Base-by-base conservation (phyloP, 495 filamentous ascomycete species). In the Cercophora sp. region DNA sequence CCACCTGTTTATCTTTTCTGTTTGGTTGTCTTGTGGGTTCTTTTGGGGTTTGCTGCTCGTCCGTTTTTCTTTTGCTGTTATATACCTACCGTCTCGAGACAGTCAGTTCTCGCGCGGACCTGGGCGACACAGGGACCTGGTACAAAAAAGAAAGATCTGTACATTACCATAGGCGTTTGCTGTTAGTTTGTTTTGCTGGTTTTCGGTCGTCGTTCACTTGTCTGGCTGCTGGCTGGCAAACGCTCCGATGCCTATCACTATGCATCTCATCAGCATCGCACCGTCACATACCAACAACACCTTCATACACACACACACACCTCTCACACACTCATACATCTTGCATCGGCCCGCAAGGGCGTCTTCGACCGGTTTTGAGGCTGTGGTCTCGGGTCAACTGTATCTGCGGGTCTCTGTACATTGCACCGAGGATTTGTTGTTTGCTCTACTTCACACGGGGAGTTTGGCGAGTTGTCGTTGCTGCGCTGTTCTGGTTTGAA, bases 1-100 rank as follows among this genome's bases (percentile, higher is more conserved):
- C 54, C 59, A 48, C 46, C 44, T 61, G 58, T 66, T 57, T 62
- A 59, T 52, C 36, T 32, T 57, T 44, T 52, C 50, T 47, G 57
- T 65, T 63, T 50, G 51, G 56, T 58, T 55, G 34, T 56, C 32
- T 59, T 55, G 24, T 60, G 60, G 62, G 41, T 52, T 54, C 55
- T 42, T 48, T 35, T 57, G 57, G 51, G 48, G 42, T 39, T 63
- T 47, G 41, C 60, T 46, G 62, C 61, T 69, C 51, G 57, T 67
- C 63, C 56, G 57, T 61, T 61, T 63, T 64, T 59, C 60, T 24
- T 54, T 68, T 61, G 22, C 51, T 69, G 67, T 70, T 70, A 75
- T 76, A 76, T 71, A 72, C n/a, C n/a, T n/a, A n/a, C 70, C 65
- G 70, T 69, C 66, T 70, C 65, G 62, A 64, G 64, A 61, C 55